Percentiles rank a stretch among this genome's conserved stretches.
These are phyloP conservation scores for Kregervanrija fluxuum DNA, from an alignment of 805 yeast genomes.

Conservation along the genomic window DNA sequence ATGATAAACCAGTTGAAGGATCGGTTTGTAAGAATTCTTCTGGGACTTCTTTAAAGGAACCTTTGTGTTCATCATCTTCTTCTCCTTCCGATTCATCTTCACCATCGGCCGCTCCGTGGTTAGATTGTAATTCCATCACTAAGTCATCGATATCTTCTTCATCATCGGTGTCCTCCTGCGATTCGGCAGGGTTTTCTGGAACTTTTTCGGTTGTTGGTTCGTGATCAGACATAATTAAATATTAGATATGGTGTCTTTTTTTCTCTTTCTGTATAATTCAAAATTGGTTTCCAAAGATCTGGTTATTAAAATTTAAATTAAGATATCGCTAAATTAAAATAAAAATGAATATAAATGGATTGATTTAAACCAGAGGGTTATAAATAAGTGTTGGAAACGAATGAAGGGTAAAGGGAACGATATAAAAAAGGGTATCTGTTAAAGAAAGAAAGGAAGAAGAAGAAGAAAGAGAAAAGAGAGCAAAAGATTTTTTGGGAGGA, in stretches of 20 bases:
- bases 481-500: background rate
- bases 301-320: background rate
- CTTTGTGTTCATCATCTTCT: conserved; percentile 39
- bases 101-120: conserved; percentile 45
- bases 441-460: background rate
- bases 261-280: background rate
- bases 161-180: conserved; percentile 39
- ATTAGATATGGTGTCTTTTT: background rate
- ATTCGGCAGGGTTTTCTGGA: conserved; percentile 5
- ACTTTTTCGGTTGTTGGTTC: conserved; percentile 5
- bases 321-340: background rate
- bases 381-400: background rate
- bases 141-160: conserved; percentile 62
- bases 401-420: conserved; percentile 1
- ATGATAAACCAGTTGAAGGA: conserved; percentile 65
- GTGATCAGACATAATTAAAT: conserved; percentile 7
- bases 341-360: background rate
- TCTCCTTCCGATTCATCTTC: conserved; percentile 50
- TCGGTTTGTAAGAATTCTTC: conserved; percentile 81
- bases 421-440: conserved; percentile 2
- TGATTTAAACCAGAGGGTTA: no score
- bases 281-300: background rate
- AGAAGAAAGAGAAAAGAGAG: background rate
- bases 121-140: conserved; percentile 72
- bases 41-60: conserved; percentile 69